phyloP scores from a whole-genome alignment of 2,329 filamentous ascomycete genomes.

The Didymella glomerata region DNA sequence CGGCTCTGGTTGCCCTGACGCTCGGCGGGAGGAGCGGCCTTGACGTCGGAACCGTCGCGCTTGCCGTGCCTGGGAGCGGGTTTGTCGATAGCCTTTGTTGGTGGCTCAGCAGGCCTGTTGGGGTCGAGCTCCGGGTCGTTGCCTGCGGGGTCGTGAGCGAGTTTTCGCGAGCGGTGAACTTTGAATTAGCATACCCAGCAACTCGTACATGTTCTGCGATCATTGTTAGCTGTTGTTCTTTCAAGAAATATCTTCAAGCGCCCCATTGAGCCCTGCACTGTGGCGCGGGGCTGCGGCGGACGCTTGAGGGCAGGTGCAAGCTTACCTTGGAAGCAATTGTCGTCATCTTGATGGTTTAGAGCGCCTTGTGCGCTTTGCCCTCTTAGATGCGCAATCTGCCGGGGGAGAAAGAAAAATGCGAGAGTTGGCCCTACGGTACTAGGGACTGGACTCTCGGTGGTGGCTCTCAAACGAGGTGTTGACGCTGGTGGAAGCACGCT shows the following conservation, averaged over 20 bases:
- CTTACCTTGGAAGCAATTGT: conserved; percentile 56
- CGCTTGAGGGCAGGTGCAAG: conserved; percentile 27
- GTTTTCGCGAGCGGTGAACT: conserved; percentile 22
- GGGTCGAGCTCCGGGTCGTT: conserved; percentile 75
- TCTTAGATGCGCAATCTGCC: conserved; percentile 54
- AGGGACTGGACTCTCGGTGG: conserved; percentile 52
- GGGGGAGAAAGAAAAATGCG: conserved; percentile 38
- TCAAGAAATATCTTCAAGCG: conserved; percentile 3
- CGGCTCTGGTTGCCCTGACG: conserved; percentile 40
- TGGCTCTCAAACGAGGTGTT: conserved; percentile 40
- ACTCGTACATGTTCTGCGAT: conserved; percentile 90
- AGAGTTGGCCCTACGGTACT: conserved; percentile 52
- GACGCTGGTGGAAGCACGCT: conserved; percentile 40
- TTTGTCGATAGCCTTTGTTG: conserved; percentile 91
- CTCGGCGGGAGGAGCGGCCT: conserved; percentile 55
- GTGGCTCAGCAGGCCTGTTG: conserved; percentile 78
- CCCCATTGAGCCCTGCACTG: conserved; percentile 20
- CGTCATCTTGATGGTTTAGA: conserved; percentile 53
- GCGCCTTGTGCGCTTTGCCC: conserved; percentile 57
- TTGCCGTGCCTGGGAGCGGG: conserved; percentile 78
- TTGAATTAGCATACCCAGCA: conserved; percentile 79
- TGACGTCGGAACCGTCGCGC: conserved; percentile 82
- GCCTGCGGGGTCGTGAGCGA: conserved; percentile 57
- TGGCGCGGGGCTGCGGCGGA: conserved; percentile 20
- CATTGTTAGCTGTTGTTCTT: conserved; percentile 48